Evolutionary conservation across 73 alveolate genomes (phyloP), one percentile per base, ranked within the genome.

Genomic region (Effrenium voratum): DNA sequence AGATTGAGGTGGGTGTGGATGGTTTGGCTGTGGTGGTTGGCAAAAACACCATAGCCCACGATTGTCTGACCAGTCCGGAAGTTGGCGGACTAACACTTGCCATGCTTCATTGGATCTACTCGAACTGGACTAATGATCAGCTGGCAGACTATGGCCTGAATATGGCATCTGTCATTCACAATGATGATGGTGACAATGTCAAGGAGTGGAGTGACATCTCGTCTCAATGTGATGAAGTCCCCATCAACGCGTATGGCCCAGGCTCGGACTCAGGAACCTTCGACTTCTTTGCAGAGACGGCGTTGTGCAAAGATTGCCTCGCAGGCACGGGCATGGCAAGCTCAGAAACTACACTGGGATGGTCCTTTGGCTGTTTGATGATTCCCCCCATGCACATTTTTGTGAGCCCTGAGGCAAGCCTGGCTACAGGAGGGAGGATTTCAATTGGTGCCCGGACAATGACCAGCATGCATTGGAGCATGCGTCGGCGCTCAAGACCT

Each of bases 21-120:
- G 98, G 98, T 38, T 38, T 91, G n/a, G 98, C 98, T 13, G 98
- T 91, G 75, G 98, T 72, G 45, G 98, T 91, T 3, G 80, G 45
- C 68, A 91, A 91, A 38, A 91, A 70, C 77, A 72, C 91, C 45
- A 13, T 49, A 10, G 98, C 98, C 34, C 98, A 91, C 79, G 90
- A 73, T n/a, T 91, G 98, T 59, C 43, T 91, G 87, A 91, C 98
- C 75, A 66, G 44, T 43, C 90, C 98, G 10, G 82, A 49, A 19
- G 90, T 91, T 34, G 98, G 98, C 28, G 98, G 98, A 0, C 90
- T 91, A 60, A 91, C 98, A 19, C 30, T 91, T 45, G 98, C 98
- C n/a, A 68, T 72, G 98, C 76, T 91, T 34, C 98, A 73, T 32
- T 91, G 98, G 98, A 68, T 91, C 43, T 91, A 70, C 85, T 70